Conservation (phyloP, 371 early-diverging fungal species). For the Apophysomyces elegans region DNA sequence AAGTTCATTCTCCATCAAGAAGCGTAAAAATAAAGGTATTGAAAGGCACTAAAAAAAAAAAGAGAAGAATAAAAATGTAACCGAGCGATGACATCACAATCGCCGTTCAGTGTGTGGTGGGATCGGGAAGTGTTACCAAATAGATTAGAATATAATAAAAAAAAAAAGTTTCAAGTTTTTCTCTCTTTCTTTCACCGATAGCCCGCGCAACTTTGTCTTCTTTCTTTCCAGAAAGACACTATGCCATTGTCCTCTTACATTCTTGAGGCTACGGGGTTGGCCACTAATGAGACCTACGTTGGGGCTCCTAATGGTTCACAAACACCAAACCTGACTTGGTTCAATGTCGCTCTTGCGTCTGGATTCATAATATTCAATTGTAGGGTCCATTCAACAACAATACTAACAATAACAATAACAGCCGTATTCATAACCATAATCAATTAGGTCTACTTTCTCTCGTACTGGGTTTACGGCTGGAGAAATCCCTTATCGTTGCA, state of each 20-base stretch:
- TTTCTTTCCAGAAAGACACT: background rate
- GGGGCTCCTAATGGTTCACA: background rate
- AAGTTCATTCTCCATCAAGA: too few relatives aligned
- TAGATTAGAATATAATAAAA: background rate
- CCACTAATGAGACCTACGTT: background rate
- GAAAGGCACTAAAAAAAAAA: background rate
- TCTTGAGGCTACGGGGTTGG: slow-evolving; percentile 9
- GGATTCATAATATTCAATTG: slow-evolving; percentile 22
- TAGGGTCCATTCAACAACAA: background rate
- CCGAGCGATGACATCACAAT: slow-evolving; percentile 2
- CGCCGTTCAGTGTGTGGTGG: background rate
- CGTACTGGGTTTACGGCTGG: slow-evolving; percentile 61
- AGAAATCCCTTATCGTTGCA: slow-evolving; percentile 63
- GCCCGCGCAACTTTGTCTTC: background rate
- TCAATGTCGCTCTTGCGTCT: slow-evolving; percentile 22
- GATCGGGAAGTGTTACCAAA: slow-evolving; percentile 1
- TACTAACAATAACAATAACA: background rate
- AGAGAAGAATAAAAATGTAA: background rate
- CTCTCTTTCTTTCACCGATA: background rate
- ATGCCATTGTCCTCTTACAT: slow-evolving; percentile 11
- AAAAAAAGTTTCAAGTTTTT: slow-evolving; percentile 5
- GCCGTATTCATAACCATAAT: background rate
- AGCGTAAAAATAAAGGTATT: too few relatives aligned
- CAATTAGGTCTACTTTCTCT: slow-evolving; percentile 58
- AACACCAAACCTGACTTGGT: slow-evolving; percentile 19